phyloP scores from a whole-genome alignment of 2,329 filamentous ascomycete species.

The Claviceps pazoutovae region DNA sequence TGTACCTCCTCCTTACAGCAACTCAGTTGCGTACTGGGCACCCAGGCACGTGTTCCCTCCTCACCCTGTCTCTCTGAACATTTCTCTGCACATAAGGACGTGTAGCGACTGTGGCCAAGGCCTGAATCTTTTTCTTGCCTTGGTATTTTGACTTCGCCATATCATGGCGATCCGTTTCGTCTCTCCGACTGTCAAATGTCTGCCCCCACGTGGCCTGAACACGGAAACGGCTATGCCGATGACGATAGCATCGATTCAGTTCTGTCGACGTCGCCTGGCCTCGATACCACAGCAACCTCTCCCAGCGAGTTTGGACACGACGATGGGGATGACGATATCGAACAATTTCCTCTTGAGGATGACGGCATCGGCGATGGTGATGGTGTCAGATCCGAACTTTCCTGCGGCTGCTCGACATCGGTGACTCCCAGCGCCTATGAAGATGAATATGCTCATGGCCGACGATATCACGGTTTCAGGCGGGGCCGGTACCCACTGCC shows the following conservation, averaged over 20 bases:
- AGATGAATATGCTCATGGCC: constrained; percentile 20
- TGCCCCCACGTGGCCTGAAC: constrained; percentile 2
- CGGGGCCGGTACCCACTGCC: constrained; percentile 31
- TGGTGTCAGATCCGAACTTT: constrained; percentile 12
- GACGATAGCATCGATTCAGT: constrained; percentile 17
- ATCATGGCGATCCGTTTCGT: constrained; percentile 4
- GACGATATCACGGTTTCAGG: constrained; percentile 30
- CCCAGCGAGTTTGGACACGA: constrained; percentile 12
- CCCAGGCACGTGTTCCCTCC: constrained; percentile 3
- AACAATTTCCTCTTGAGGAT: constrained; percentile 12
- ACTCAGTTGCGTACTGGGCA: too few relatives aligned
- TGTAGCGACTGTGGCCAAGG: constrained; percentile 1
- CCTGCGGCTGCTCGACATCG: constrained; percentile 19
- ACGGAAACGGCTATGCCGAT: constrained; percentile 7
- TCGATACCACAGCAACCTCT: constrained; percentile 12
- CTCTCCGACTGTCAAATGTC: constrained; percentile 5
- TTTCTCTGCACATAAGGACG: neutral
- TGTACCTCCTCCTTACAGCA: neutral
- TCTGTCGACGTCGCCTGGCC: constrained; percentile 14
- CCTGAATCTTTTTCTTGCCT: neutral
- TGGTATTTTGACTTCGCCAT: neutral
- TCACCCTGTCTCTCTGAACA: neutral
- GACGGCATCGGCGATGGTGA: constrained; percentile 9
- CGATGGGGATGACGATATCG: constrained; percentile 15
- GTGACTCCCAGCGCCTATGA: constrained; percentile 20